Evolutionary conservation across 305 asterid genomes (phyloP), one percentile per base, ranked within the genome.

Genomic region (Nicotiana rustica): DNA sequence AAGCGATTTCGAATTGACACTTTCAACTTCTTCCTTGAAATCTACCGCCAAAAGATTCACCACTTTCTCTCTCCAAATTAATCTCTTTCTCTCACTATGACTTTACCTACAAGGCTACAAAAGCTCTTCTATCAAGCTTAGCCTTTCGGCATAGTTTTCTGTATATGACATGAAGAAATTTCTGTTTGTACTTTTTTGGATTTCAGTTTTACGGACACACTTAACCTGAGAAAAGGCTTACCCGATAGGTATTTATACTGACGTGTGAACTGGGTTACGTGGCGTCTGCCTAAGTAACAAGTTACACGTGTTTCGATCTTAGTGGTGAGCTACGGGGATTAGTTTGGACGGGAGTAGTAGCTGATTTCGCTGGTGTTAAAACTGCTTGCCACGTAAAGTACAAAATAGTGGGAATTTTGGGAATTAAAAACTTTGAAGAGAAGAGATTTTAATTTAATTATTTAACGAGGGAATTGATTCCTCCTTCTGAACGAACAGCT

Each of bases 231-330:
- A 82, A 38, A 38, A 31, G 31, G 83, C 6, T 2, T 65, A 18
- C 2, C 36, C 67, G 4, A 52, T 81, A 38, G 3, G 83, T 85
- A 70, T 6, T 81, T 61, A 64, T 83, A 88, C 80, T 65, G 52
- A n/a, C 21, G 56, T 6, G 25, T 5, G 12, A 8, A 65, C 5
- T n/a, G 19, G 65, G 75, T 66, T 85, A 85, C 91, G 92, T 89
- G 91, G 81, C 86, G 2, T 10, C 19, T 91, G 84, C 84, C 88
- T 92, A 89, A 83, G 38, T 14, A 0, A 77, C 61, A 88, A 83
- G 87, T 31, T 61, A 77, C 55, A 35, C 67, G 25, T 79, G 0
- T 41, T 9, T 4, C 10, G 31, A 49, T 75, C 29, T 0, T 71
- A 65, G 88, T 85, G 85, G 82, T 81, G 87, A 88, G 35, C 81